Percentiles rank a stretch among this genome's conserved stretches.
Conservation (phyloP, 768 basidiomycete genomes). For the Tylopilus cervinicoccineus region DNA sequence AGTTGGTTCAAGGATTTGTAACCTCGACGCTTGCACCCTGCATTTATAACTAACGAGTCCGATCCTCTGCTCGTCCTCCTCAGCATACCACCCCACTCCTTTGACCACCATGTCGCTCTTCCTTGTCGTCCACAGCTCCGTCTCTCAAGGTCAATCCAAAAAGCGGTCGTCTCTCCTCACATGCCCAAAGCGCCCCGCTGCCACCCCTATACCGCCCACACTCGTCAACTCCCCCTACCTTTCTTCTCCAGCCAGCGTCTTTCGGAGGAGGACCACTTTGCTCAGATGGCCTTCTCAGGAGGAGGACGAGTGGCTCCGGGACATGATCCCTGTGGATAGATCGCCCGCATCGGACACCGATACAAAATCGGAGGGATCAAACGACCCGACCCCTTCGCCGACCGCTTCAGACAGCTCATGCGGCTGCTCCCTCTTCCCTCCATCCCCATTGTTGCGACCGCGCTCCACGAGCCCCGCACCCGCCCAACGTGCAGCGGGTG, state of each 20-base stretch:
- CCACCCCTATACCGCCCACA: constrained; percentile 56
- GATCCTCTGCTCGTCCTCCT: constrained; percentile 3
- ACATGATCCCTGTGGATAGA: constrained; percentile 47
- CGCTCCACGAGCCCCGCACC: constrained; percentile 19
- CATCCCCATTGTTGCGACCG: constrained; percentile 23
- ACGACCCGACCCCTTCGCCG: constrained; percentile 14
- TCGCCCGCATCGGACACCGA: constrained; percentile 9
- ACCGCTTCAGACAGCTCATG: constrained; percentile 22
- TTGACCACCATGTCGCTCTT: constrained; percentile 13
- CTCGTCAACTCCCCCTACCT: constrained; percentile 54
- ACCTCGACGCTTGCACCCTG: constrained; percentile 11
- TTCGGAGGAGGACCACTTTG: constrained; percentile 35
- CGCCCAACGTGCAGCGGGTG: constrained; percentile 7
- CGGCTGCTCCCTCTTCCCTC: constrained; percentile 7
- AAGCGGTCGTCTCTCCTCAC: constrained; percentile 20
- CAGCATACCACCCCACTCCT: constrained; percentile 8
- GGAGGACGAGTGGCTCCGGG: constrained; percentile 60
- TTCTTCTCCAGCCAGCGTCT: constrained; percentile 45
- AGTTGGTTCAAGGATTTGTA: constrained; percentile 23
- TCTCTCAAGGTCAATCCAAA: constrained; percentile 4
- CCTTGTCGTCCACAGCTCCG: constrained; percentile 12
- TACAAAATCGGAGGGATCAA: constrained; percentile 13
- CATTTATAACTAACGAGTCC: constrained; percentile 15
- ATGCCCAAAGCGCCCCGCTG: constrained; percentile 24
- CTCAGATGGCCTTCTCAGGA: constrained; percentile 42